Percentiles rank a stretch among this genome's conserved stretches.
phyloP scores from a whole-genome alignment of 495 filamentous ascomycete genomes.

The Ascodesmis nigricans region DNA sequence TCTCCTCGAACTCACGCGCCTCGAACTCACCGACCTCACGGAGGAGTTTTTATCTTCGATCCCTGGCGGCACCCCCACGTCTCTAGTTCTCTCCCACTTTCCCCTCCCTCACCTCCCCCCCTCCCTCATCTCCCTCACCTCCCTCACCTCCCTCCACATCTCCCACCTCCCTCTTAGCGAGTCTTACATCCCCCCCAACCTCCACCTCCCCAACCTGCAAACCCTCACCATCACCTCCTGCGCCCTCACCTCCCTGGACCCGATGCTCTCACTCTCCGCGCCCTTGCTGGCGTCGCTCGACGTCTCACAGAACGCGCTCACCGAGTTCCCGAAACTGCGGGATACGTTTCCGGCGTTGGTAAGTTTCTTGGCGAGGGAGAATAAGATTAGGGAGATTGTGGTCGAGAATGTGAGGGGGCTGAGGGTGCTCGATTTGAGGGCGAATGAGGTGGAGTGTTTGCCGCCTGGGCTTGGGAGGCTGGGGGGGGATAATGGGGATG shows the following conservation, averaged over 20 bases:
- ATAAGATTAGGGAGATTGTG: constrained; percentile 45
- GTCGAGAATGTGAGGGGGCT: constrained; percentile 56
- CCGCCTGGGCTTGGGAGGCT: constrained; percentile 37
- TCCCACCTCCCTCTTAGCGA: constrained; percentile 55
- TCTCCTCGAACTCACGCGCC: constrained; percentile 48
- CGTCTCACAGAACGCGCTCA: constrained; percentile 56
- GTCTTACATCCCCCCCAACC: constrained; percentile 33
- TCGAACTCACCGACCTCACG: constrained; percentile 32
- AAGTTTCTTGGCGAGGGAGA: constrained; percentile 50
- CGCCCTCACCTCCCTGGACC: constrained; percentile 39
- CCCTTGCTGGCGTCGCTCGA: constrained; percentile 54
- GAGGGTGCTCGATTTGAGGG: constrained; percentile 50
- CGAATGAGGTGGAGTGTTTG: constrained; percentile 59
- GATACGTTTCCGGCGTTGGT: constrained; percentile 40
- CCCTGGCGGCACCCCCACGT: constrained; percentile 24
- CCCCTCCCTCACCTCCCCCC: constrained; percentile 45
- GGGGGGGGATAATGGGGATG: constrained; percentile 35
- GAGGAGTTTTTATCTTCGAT: constrained; percentile 28
- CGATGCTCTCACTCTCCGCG: constrained; percentile 41
- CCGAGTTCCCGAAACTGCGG: constrained; percentile 36
- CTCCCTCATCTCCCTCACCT: constrained; percentile 41
- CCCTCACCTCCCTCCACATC: constrained; percentile 52
- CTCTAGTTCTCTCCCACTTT: constrained; percentile 55
- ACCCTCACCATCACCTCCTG: constrained; percentile 53
- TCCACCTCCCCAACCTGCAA: constrained; percentile 50